Base-by-base conservation (phyloP, 345 rosid genomes). In the Trapa incisa region DNA sequence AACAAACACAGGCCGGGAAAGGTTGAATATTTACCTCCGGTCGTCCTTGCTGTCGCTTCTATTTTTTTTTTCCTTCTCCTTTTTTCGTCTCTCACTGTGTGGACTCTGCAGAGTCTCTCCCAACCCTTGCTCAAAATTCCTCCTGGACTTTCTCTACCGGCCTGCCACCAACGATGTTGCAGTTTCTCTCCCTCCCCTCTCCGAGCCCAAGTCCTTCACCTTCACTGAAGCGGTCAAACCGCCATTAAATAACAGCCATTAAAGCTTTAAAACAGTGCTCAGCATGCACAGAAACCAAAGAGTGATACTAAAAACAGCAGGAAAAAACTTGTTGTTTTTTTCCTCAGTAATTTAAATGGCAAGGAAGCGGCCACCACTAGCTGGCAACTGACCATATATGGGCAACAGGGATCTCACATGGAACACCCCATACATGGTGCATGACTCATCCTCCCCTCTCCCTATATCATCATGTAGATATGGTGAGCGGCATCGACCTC, bases 141-240 rank as follows among this genome's bases (percentile, higher is more conserved):
- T 22, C 43, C 43, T 41, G 2, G 43, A 8, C 6, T 41, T 8
- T 41, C 43, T 3, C 43, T 41, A 8, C 43, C 43, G 43, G 43
- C 43, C 29, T 22, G 29, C 29, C 29, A 22, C 29, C 29, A 22
- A 22, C 29, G 29, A 22, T 4, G 43, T 41, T 1, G 1, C 43
- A 41, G 43, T 41, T 41, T 41, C 48, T 45, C 48, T 45, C 11
- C 48, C 48, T 45, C 48, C 13, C 12, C 6, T 7, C 48, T 45
- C 48, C 48, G 5, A 1, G 0, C 10, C 11, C 12, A 45, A 13
- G 48, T 13, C 2, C 0, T 73, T 74, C 71, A 70, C 76, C 69
- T 54, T 80, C 75, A 54, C 42, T 71, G 64, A 43, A 32, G 80
- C 81, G 71, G 82, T 82, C 84, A 73, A 76, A 67, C 52, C 2